Percentiles rank a stretch among this genome's conserved stretches.
These are phyloP conservation scores for Candida insectorum DNA, from an alignment of 805 yeast genomes.

Conservation along the genomic window DNA sequence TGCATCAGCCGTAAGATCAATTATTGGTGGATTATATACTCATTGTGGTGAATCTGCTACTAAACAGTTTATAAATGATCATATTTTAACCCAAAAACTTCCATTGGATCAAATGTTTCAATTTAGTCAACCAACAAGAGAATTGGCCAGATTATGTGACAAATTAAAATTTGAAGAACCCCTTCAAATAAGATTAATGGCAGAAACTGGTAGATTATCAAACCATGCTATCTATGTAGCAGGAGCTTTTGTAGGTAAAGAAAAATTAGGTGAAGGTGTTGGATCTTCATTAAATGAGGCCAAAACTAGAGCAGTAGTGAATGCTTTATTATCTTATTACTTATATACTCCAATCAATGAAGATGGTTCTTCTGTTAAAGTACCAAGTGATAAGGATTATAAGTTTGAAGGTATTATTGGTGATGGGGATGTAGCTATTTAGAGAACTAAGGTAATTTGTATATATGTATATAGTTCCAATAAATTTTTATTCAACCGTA, in stretches of 20 bases:
- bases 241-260: constrained; percentile 83
- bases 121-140: constrained; percentile 83
- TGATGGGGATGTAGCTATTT: constrained; percentile 43
- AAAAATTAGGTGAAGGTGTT: constrained; percentile 88
- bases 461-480: constrained; percentile 19
- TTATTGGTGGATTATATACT: constrained; percentile 79
- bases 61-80: constrained; percentile 65
- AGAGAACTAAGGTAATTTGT: constrained; percentile 11
- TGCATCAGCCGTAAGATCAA: constrained; percentile 75
- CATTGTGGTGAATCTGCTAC: constrained; percentile 66
- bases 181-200: constrained; percentile 68
- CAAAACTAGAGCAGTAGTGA: constrained; percentile 85
- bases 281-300: constrained; percentile 91
- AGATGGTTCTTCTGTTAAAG: constrained; percentile 38
- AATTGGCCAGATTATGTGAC: constrained; percentile 71
- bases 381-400: constrained; percentile 58
- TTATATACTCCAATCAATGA: constrained; percentile 74
- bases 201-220: constrained; percentile 90
- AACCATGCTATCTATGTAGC: constrained; percentile 83
- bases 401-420: constrained; percentile 41
- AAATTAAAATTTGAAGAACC: constrained; percentile 75
- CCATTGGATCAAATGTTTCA: constrained; percentile 72
- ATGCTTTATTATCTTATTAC: constrained; percentile 88
- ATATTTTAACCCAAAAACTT: constrained; percentile 78
- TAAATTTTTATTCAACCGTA: too few species aligned